Conservation (phyloP, 1,139 yeast species). For the Pichia sp. region DNA sequence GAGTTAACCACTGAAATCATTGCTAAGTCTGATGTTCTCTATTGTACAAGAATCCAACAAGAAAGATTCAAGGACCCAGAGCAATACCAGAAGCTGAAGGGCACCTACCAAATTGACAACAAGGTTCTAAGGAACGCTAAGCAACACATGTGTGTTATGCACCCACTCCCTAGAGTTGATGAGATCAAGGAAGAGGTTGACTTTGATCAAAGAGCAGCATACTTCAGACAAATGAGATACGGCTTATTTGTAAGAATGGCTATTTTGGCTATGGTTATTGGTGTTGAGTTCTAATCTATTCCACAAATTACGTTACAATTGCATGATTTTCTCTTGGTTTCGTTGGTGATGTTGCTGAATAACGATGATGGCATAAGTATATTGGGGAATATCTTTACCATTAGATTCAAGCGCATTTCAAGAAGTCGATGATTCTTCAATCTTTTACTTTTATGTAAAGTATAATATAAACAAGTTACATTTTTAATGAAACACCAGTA, state of each 20-base stretch:
- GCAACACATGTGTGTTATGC: slow-evolving; percentile 98
- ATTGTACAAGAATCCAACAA: slow-evolving; percentile 97
- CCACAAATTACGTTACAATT: not conserved
- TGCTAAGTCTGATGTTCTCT: slow-evolving; percentile 86
- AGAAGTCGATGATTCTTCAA: not conserved
- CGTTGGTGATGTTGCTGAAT: not conserved
- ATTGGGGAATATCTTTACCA: slow-evolving; percentile 18
- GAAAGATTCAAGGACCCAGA: slow-evolving; percentile 78
- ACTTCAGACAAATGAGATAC: slow-evolving; percentile 98
- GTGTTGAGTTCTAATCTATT: slow-evolving; percentile 36
- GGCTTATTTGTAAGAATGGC: slow-evolving; percentile 99
- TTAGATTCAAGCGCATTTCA: not conserved
- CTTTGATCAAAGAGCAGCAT: slow-evolving; percentile 98
- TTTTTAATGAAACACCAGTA: too few species aligned
- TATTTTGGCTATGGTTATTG: slow-evolving; percentile 93
- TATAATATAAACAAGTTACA: too few species aligned
- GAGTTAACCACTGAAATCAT: slow-evolving; percentile 76
- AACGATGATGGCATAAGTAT: slow-evolving; percentile 5
- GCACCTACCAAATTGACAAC: slow-evolving; percentile 88
- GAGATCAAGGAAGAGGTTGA: slow-evolving; percentile 98
- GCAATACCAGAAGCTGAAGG: slow-evolving; percentile 85
- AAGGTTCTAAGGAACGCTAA: slow-evolving; percentile 86
- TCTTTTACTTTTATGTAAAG: too few species aligned
- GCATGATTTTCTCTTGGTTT: too few species aligned
- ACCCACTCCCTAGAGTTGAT: slow-evolving; percentile 95